Percentiles rank a stretch among this genome's conserved stretches.
Conservation (phyloP, 495 filamentous ascomycete genomes). For the Cetradonia linearis region DNA sequence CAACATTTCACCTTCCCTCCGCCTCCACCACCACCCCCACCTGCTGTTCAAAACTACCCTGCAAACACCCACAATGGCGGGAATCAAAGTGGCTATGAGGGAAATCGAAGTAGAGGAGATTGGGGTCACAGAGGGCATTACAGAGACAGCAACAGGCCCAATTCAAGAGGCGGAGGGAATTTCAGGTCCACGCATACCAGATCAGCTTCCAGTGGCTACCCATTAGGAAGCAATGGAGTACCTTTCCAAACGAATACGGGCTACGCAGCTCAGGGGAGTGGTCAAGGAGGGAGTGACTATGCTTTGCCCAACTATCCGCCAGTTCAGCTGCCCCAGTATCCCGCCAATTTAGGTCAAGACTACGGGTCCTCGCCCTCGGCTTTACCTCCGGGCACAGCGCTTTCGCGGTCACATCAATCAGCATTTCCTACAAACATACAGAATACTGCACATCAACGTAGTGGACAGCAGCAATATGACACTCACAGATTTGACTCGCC, state of each 20-base stretch:
- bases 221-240: background rate
- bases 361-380: slow-evolving; percentile 24
- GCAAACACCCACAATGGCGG: slow-evolving; percentile 9
- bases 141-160: slow-evolving; percentile 41
- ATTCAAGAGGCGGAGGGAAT: slow-evolving; percentile 20
- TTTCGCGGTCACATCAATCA: background rate
- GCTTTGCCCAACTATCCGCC: slow-evolving; percentile 19
- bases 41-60: slow-evolving; percentile 29
- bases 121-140: slow-evolving; percentile 45
- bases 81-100: slow-evolving; percentile 1
- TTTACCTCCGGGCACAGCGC: background rate
- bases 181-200: slow-evolving; percentile 1
- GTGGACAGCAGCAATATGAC: background rate
- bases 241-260: background rate
- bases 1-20: slow-evolving; percentile 29
- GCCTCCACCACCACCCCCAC: slow-evolving; percentile 32
- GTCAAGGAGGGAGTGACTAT: slow-evolving; percentile 10
- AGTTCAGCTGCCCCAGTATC: slow-evolving; percentile 20
- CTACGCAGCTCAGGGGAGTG: slow-evolving; percentile 8
- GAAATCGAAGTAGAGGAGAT: slow-evolving; percentile 36
- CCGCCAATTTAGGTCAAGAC: slow-evolving; percentile 7
- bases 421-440: slow-evolving; percentile 26
- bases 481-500: background rate
- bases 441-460: slow-evolving; percentile 23
- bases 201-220: slow-evolving; percentile 9